These are phyloP conservation scores for Talinum fruticosum DNA, from an alignment of 148 eudicot genomes.

Conservation along the genomic window DNA sequence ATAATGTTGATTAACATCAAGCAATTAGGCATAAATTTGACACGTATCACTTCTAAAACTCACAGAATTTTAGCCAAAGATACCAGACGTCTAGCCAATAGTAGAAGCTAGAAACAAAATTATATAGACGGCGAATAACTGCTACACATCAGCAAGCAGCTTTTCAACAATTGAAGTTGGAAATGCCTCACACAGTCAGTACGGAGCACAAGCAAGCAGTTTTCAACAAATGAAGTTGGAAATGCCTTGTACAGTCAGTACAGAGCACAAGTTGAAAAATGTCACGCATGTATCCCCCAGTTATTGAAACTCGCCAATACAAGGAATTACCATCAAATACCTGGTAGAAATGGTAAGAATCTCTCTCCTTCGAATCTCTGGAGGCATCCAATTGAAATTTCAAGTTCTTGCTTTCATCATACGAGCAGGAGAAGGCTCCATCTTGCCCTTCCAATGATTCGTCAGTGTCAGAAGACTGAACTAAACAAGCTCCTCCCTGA, in stretches of 20 bases:
- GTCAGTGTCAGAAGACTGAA: conserved; percentile 43
- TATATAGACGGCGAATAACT: neutral
- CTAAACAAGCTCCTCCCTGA: conserved; percentile 27
- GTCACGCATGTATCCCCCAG: neutral
- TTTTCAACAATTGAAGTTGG: neutral
- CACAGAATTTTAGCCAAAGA: neutral
- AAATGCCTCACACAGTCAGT: neutral
- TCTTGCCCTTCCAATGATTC: conserved; percentile 45
- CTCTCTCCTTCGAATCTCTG: conserved; percentile 48
- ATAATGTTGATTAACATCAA: neutral
- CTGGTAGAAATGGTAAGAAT: conserved; percentile 86
- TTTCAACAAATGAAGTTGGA: neutral
- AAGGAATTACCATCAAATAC: conserved; percentile 28
- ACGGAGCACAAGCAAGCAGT: conserved; percentile 10
- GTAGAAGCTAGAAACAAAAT: neutral
- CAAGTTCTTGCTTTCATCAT: conserved; percentile 42
- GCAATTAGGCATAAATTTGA: neutral
- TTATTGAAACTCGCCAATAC: neutral
- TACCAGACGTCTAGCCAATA: neutral
- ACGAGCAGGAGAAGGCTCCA: conserved; percentile 39
- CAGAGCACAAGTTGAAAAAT: neutral
- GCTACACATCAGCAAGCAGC: conserved; percentile 3
- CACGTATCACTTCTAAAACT: neutral
- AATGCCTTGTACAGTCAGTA: neutral
- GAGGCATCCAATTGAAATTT: conserved; percentile 30